Evolutionary conservation across 2,329 filamentous ascomycete genomes (phyloP).

Genomic region (Seiridium unicorne): DNA sequence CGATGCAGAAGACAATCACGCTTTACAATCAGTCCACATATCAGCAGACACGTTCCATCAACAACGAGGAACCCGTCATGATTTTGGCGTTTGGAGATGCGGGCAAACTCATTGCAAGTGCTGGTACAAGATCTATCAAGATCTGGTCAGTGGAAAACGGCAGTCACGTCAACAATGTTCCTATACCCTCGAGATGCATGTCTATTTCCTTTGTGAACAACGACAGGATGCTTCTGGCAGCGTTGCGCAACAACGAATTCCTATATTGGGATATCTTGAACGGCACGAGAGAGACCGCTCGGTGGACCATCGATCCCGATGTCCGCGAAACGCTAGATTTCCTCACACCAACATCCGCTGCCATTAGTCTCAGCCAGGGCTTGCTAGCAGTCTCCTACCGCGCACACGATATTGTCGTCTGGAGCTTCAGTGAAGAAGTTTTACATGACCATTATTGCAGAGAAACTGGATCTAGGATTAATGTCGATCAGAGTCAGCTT

Average conservation of each 20-base stretch:
- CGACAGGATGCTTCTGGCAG: neutral
- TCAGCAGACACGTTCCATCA: neutral
- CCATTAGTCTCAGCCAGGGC: neutral
- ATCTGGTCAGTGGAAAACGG: neutral
- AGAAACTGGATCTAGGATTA: neutral
- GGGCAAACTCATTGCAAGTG: neutral
- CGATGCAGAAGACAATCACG: neutral
- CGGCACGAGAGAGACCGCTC: neutral
- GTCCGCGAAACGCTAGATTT: neutral
- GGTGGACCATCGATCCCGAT: neutral
- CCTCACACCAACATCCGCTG: neutral
- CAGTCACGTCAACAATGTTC: neutral
- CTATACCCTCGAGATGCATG: neutral
- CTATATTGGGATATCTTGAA: neutral
- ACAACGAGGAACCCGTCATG: neutral
- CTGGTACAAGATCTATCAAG: neutral
- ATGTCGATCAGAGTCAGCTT: neutral
- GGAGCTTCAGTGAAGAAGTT: neutral
- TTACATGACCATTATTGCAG: neutral
- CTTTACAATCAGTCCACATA: neutral
- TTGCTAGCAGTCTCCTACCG: neutral
- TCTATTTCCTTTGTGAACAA: neutral
- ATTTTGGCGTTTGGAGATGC: neutral
- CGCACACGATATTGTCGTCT: neutral
- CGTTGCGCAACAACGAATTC: neutral